Evolutionary conservation across 2,329 filamentous ascomycete genomes (phyloP).

Genomic region (Torrubiellomyces zombiae): DNA sequence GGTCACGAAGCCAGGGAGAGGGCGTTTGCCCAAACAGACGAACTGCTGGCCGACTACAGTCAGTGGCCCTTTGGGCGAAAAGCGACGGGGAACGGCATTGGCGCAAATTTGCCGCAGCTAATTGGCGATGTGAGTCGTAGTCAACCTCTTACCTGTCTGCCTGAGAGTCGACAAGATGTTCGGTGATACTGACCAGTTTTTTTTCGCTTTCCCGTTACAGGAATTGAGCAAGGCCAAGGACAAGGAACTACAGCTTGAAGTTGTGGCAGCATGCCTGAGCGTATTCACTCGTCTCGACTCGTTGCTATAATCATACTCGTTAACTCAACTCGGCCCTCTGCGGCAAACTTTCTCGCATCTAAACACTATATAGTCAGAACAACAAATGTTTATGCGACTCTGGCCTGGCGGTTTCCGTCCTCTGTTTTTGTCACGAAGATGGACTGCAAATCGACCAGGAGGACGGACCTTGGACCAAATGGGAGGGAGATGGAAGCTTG

Average conservation of each 20-base stretch:
- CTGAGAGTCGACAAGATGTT: neutral
- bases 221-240: constrained; percentile 79
- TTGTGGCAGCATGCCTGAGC: constrained; percentile 88
- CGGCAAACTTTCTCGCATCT: too few species aligned
- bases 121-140: constrained; percentile 47
- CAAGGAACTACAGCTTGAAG: constrained; percentile 91
- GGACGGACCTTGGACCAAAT: too few species aligned
- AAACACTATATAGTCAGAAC: too few species aligned
- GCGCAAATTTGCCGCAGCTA: constrained; percentile 78
- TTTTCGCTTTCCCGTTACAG: too few species aligned
- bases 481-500: too few species aligned
- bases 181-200: constrained; percentile 6
- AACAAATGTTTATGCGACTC: too few species aligned
- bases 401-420: too few species aligned
- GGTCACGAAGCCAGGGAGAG: constrained; percentile 88
- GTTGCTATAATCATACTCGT: constrained; percentile 45
- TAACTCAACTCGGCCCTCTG: too few species aligned
- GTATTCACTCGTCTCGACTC: constrained; percentile 97
- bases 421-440: too few species aligned
- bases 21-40: constrained; percentile 93
- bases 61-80: constrained; percentile 93
- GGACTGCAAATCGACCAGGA: too few species aligned
- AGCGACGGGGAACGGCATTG: constrained; percentile 64
- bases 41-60: constrained; percentile 86
- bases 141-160: constrained; percentile 1